A percentile compares a stretch with the other conserved stretches of the same genome.
phyloP scores from a whole-genome alignment of 140 eudicot genomes.

The Cichorium intybus region DNA sequence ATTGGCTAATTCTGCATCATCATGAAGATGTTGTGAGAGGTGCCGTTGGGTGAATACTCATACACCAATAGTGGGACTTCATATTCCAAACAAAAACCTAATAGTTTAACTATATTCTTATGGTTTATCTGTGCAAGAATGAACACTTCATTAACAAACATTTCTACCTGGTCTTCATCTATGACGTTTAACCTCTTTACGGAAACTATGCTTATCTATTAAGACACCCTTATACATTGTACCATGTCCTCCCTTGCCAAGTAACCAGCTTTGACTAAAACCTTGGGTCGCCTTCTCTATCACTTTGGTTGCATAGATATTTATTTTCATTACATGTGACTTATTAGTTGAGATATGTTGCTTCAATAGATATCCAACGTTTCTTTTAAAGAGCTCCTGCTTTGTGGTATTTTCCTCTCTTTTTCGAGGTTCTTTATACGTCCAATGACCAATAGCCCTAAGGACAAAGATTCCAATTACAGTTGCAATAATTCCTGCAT shows the following conservation, averaged over 20 bases:
- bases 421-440: neutral
- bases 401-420: constrained; percentile 9
- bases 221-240: constrained; percentile 24
- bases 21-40: constrained; percentile 24
- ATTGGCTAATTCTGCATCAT: constrained; percentile 11
- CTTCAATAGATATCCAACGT: constrained; percentile 30
- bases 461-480: constrained; percentile 7
- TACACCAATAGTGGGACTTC: constrained; percentile 28
- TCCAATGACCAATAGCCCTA: neutral
- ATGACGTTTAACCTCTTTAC: constrained; percentile 17
- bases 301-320: constrained; percentile 8
- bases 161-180: constrained; percentile 4
- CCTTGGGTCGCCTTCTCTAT: constrained; percentile 27
- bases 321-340: neutral
- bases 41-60: constrained; percentile 22
- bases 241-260: constrained; percentile 33
- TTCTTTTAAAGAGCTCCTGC: constrained; percentile 21
- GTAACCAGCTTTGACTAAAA: constrained; percentile 20
- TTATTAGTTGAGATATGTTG: constrained; percentile 14
- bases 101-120: constrained; percentile 24
- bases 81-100: constrained; percentile 26
- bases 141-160: constrained; percentile 24
- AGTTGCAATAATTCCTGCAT: constrained; percentile 4
- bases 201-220: constrained; percentile 19
- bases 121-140: constrained; percentile 33